A percentile compares a stretch with the other conserved stretches of the same genome.
Evolutionary conservation across 345 rosid species (phyloP).

Genomic region (Sonneratia caseolaris): DNA sequence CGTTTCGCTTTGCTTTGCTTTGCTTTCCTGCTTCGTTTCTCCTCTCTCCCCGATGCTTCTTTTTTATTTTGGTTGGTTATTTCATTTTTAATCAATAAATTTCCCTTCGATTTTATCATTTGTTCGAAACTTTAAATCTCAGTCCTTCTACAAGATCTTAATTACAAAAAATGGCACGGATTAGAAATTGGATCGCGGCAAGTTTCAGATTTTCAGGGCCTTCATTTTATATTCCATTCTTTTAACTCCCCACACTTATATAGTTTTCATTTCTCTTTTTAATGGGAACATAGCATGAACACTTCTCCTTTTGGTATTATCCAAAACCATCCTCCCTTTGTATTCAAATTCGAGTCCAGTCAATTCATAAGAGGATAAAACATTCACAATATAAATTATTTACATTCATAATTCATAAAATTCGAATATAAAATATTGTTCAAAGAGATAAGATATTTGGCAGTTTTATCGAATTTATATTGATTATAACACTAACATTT

Average conservation of each 20-base stretch:
- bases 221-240: not conserved
- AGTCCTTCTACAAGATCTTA: conserved; percentile 12
- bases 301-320: too few species aligned
- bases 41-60: conserved; percentile 9
- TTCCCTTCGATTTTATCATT: conserved; percentile 5
- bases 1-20: not conserved
- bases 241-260: not conserved
- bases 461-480: too few species aligned
- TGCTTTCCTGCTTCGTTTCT: not conserved
- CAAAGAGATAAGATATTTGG: too few species aligned
- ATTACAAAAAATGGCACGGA: conserved; percentile 7
- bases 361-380: too few species aligned
- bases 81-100: not conserved
- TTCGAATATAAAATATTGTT: too few species aligned
- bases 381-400: too few species aligned
- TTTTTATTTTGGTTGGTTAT: conserved; percentile 12
- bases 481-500: too few species aligned
- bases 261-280: not conserved
- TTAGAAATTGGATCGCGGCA: not conserved
- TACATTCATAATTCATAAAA: too few species aligned
- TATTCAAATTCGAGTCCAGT: too few species aligned
- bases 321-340: too few species aligned
- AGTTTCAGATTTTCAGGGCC: not conserved
- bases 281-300: too few species aligned
- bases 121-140: conserved; percentile 14